phyloP scores from a whole-genome alignment of 2,329 filamentous ascomycete genomes.

The Pyrenochaeta sp. region DNA sequence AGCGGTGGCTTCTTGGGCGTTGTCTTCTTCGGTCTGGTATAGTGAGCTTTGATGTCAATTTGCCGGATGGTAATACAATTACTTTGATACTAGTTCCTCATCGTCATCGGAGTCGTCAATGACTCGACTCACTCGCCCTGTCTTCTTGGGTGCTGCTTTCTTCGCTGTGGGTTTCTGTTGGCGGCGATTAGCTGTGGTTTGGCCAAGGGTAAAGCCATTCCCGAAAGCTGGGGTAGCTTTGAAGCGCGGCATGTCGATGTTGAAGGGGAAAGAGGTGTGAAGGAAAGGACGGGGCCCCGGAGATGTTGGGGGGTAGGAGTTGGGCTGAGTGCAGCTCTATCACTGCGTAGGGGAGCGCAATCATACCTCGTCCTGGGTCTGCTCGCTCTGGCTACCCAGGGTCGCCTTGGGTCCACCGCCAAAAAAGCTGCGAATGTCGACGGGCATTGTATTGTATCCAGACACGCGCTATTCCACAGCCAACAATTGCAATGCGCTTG shows the following conservation, averaged over 20 bases:
- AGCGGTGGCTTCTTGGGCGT: conserved; percentile 65
- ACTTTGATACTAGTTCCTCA: conserved; percentile 53
- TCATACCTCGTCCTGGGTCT: conserved; percentile 46
- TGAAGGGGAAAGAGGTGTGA: background rate
- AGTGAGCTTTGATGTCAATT: conserved; percentile 32
- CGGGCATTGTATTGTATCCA: conserved; percentile 67
- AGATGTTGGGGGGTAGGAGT: background rate
- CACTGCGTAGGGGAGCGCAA: background rate
- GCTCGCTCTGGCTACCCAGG: conserved; percentile 43
- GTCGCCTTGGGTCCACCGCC: conserved; percentile 75
- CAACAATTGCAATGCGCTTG: background rate
- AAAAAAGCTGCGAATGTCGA: conserved; percentile 92
- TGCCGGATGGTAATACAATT: background rate
- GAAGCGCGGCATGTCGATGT: conserved; percentile 4
- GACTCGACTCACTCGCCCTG: conserved; percentile 48
- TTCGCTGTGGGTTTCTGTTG: conserved; percentile 40
- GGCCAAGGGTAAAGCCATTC: conserved; percentile 1
- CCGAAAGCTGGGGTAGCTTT: conserved; percentile 1
- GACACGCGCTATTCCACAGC: background rate
- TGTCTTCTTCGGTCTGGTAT: conserved; percentile 46
- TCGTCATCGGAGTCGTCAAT: conserved; percentile 79
- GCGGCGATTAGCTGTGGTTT: conserved; percentile 13
- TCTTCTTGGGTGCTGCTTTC: conserved; percentile 53
- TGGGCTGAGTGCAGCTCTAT: background rate
- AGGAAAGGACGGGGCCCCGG: background rate